Evolutionary conservation across 345 rosid genomes (phyloP).

Genomic region (Rhodamnia argentea): DNA sequence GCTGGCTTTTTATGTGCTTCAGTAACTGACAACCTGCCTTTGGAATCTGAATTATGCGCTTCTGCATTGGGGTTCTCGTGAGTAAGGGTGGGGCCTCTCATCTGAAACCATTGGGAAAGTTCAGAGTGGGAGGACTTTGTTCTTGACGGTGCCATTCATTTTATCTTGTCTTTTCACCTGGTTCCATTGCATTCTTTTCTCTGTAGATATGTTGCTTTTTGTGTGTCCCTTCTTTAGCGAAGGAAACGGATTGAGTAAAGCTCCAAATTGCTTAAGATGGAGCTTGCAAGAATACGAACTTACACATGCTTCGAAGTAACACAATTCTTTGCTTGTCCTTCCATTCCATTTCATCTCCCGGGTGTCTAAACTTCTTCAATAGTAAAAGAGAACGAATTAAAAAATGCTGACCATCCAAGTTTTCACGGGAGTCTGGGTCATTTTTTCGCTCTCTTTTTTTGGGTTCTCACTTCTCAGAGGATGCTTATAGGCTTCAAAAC

Average conservation of each 20-base stretch:
- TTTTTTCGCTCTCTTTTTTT: background rate
- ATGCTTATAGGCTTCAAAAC: background rate
- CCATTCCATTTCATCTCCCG: background rate
- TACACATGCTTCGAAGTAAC: background rate
- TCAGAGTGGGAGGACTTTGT: background rate
- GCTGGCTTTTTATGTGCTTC: background rate
- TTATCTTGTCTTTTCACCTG: background rate
- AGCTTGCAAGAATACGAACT: background rate
- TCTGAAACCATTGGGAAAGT: background rate
- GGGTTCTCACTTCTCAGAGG: background rate
- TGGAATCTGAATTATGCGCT: background rate
- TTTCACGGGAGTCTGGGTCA: background rate
- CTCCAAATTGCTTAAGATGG: background rate
- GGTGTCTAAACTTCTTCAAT: background rate
- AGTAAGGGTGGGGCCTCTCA: background rate
- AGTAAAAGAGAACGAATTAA: background rate
- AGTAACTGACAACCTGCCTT: background rate
- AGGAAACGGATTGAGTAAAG: background rate
- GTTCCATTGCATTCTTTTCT: background rate
- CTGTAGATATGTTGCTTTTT: background rate
- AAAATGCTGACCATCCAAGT: background rate
- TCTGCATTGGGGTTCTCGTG: background rate
- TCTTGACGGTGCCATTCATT: background rate
- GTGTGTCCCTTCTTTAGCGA: background rate
- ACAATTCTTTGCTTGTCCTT: background rate